Conservation (phyloP, 1,284 basidiomycete species). For the Cryptococcus floricola region DNA sequence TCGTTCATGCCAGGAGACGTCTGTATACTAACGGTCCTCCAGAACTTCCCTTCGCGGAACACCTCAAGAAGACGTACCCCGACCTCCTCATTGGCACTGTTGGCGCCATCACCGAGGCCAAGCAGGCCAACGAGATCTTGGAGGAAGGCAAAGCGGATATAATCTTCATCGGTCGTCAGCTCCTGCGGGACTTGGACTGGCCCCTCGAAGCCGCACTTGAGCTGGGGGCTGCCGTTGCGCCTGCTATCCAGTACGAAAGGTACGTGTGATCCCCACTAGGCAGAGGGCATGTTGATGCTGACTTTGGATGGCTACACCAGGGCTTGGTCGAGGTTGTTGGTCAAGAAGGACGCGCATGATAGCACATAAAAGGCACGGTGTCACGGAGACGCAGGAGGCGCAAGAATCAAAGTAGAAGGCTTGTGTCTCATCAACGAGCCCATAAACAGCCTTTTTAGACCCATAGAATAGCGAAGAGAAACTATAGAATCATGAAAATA, state of each 20-base stretch:
- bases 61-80: constrained; percentile 62
- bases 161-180: constrained; percentile 63
- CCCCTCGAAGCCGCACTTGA: constrained; percentile 43
- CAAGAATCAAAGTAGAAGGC: no score
- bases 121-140: constrained; percentile 64
- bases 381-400: no score
- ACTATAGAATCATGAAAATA: no score
- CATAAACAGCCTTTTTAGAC: no score
- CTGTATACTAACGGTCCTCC: neutral
- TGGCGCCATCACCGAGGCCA: constrained; percentile 66
- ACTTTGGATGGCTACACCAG: constrained; percentile 56
- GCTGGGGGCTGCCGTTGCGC: constrained; percentile 43
- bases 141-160: constrained; percentile 65
- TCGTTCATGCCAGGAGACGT: neutral
- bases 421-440: no score
- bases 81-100: constrained; percentile 61
- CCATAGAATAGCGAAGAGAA: no score
- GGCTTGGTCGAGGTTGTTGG: constrained; percentile 56
- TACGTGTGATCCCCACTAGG: constrained; percentile 8
- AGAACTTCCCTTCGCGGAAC: constrained; percentile 67
- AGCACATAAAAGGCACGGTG: constrained; percentile 14
- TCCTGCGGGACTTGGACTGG: constrained; percentile 48
- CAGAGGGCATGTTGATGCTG: constrained; percentile 28
- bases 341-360: constrained; percentile 31
- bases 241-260: constrained; percentile 46